Base-by-base conservation (phyloP, 306 rosid genomes). In the Vigna hirtella region DNA sequence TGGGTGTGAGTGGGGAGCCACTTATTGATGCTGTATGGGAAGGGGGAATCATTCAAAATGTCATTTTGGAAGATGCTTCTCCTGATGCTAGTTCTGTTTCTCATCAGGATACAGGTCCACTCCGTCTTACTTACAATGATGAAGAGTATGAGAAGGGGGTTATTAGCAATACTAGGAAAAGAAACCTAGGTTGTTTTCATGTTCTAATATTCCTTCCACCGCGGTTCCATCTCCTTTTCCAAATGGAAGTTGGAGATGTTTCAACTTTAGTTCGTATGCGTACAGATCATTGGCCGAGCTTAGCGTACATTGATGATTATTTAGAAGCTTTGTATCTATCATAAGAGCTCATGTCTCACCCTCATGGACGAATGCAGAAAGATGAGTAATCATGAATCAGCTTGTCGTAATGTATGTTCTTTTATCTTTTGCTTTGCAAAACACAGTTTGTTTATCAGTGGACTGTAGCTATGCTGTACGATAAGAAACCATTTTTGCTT, bases 211-310 rank as follows among this genome's bases (percentile, higher is more conserved):
- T 91, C 87, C 98, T 95, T 85, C 98, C 98, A 30, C 98, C 98
- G 0, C 84, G 96, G 86, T 92, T 89, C 79, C 98, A 95, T 91
- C 96, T 95, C 64, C 98, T 95, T 87, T 88, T 95, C 83, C 92
- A 91, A 78, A 88, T 92, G 97, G 98, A 92, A 85, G 98, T 95
- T 28, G 88, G 88, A 6, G 93, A 95, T 79, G 79, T 81, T 86
- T 95, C 98, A 69, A 91, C 98, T 22, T 85, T 95, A 72, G 98
- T 95, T 65, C 92, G 93, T 42, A 95, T 95, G 59, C 91, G 93
- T 72, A 95, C 98, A 3, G 98, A 95, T 85, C 96, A 95, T 81
- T 92, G 98, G 98, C 98, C 98, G 1, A 90, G 98, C 90, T 86
- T 95, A 77, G 98, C 98, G 56, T 95, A 95, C 81, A 87, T 93